A percentile compares a stretch with the other conserved stretches of the same genome.
phyloP scores from a whole-genome alignment of 805 yeast genomes.

The Candida patagonica region DNA sequence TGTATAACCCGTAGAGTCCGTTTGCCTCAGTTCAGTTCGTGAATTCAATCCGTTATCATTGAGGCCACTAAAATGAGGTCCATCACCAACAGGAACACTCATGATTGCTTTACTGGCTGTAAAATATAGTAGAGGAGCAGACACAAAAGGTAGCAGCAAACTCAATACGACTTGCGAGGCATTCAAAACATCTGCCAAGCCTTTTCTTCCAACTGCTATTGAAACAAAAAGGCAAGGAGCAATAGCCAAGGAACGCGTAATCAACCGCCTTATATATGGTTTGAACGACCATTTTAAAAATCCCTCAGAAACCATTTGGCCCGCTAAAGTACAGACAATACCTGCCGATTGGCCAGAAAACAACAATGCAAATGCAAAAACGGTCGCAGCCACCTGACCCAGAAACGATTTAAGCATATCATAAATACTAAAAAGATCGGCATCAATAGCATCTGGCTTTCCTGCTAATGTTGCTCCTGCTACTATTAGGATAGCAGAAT shows the following conservation, averaged over 20 bases:
- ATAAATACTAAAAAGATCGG: constrained; percentile 77
- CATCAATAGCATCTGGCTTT: constrained; percentile 55
- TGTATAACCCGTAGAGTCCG: background rate
- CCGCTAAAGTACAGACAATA: constrained; percentile 86
- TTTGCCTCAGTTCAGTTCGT: background rate
- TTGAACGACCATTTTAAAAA: constrained; percentile 70
- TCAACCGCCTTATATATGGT: constrained; percentile 71
- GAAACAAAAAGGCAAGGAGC: constrained; percentile 78
- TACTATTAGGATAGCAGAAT: constrained; percentile 80
- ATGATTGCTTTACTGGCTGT: constrained; percentile 61
- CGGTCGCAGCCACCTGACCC: constrained; percentile 78
- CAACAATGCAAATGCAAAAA: constrained; percentile 80
- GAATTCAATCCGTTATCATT: background rate
- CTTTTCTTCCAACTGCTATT: constrained; percentile 66
- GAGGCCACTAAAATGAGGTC: background rate
- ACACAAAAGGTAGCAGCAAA: constrained; percentile 71
- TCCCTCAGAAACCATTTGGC: constrained; percentile 91
- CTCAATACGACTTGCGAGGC: constrained; percentile 77
- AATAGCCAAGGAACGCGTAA: constrained; percentile 77
- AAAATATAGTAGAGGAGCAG: constrained; percentile 80
- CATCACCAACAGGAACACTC: constrained; percentile 37
- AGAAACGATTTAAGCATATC: constrained; percentile 58
- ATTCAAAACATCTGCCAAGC: constrained; percentile 61
- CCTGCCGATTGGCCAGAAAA: constrained; percentile 96
- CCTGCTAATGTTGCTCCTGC: constrained; percentile 78